These are phyloP conservation scores for Astragalus glycyphyllos DNA, from an alignment of 306 rosid genomes.

Conservation along the genomic window DNA sequence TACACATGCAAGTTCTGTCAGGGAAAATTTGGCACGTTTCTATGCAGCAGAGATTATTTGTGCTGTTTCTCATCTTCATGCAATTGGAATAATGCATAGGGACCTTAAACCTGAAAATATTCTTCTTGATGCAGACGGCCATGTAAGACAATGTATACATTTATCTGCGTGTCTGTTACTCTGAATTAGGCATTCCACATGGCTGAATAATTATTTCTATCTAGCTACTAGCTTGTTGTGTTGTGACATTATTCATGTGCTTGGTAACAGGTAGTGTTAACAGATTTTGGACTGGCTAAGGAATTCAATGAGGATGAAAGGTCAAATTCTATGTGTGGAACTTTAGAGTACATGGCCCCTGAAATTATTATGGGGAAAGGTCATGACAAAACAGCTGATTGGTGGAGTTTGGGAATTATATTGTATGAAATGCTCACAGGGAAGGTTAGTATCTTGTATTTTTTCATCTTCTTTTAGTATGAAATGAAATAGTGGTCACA, in stretches of 20 bases:
- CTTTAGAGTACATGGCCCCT: constrained; percentile 82
- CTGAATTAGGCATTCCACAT: constrained; percentile 21
- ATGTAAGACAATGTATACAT: constrained; percentile 56
- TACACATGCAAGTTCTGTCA: constrained; percentile 42
- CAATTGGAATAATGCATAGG: constrained; percentile 79
- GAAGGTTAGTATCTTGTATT: constrained; percentile 56
- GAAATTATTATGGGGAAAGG: constrained; percentile 84
- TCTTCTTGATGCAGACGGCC: constrained; percentile 76
- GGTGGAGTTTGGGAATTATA: constrained; percentile 90
- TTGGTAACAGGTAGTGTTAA: constrained; percentile 62
- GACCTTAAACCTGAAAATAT: constrained; percentile 91
- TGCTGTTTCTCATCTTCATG: constrained; percentile 83
- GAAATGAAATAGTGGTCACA: background rate
- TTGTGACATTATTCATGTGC: constrained; percentile 4
- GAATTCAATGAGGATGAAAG: constrained; percentile 58
- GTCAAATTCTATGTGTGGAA: constrained; percentile 81
- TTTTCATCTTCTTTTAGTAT: background rate
- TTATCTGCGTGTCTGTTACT: constrained; percentile 1
- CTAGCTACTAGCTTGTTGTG: constrained; percentile 14
- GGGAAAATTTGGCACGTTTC: constrained; percentile 86
- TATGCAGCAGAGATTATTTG: constrained; percentile 85
- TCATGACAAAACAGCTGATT: constrained; percentile 82
- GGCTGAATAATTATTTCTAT: constrained; percentile 18
- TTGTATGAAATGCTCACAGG: constrained; percentile 86
- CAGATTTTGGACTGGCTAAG: constrained; percentile 89